phyloP scores from a whole-genome alignment of 768 basidiomycete species.

The Boletus rufocinnamomeus region DNA sequence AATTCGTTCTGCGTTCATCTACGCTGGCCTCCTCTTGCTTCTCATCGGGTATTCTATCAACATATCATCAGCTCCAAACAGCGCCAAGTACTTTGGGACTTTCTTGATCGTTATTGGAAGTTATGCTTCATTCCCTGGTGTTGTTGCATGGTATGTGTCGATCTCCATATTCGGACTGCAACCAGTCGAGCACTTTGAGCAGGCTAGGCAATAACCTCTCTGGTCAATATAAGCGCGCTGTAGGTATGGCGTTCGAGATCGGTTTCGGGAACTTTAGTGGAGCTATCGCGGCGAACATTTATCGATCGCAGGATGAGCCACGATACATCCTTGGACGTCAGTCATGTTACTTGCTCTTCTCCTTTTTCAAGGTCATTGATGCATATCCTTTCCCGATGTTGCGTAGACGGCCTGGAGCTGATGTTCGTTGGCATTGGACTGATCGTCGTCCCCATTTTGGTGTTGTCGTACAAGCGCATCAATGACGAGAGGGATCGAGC shows the following conservation, averaged over 20 bases:
- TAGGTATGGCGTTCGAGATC: slow-evolving; percentile 62
- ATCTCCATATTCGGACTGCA: slow-evolving; percentile 15
- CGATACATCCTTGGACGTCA: slow-evolving; percentile 63
- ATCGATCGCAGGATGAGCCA: slow-evolving; percentile 57
- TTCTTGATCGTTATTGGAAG: slow-evolving; percentile 69
- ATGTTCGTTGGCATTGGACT: slow-evolving; percentile 72
- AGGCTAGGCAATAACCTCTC: slow-evolving; percentile 55
- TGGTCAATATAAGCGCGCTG: slow-evolving; percentile 66
- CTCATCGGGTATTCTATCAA: slow-evolving; percentile 65
- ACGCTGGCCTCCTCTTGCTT: slow-evolving; percentile 50
- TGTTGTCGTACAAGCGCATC: slow-evolving; percentile 54
- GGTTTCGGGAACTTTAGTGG: slow-evolving; percentile 61
- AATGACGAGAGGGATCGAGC: slow-evolving; percentile 51
- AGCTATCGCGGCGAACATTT: slow-evolving; percentile 65
- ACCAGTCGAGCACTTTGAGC: background rate
- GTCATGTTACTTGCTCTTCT: slow-evolving; percentile 22
- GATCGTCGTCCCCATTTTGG: slow-evolving; percentile 48
- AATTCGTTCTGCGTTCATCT: slow-evolving; percentile 59
- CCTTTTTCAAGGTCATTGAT: background rate
- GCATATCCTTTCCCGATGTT: background rate
- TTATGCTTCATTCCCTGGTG: too few relatives aligned
- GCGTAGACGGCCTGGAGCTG: slow-evolving; percentile 58
- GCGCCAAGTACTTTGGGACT: slow-evolving; percentile 72
- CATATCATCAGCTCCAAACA: slow-evolving; percentile 51
- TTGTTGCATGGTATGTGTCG: slow-evolving; percentile 54